phyloP scores from a whole-genome alignment of 441 rosid genomes.

The Melastoma candidum region DNA sequence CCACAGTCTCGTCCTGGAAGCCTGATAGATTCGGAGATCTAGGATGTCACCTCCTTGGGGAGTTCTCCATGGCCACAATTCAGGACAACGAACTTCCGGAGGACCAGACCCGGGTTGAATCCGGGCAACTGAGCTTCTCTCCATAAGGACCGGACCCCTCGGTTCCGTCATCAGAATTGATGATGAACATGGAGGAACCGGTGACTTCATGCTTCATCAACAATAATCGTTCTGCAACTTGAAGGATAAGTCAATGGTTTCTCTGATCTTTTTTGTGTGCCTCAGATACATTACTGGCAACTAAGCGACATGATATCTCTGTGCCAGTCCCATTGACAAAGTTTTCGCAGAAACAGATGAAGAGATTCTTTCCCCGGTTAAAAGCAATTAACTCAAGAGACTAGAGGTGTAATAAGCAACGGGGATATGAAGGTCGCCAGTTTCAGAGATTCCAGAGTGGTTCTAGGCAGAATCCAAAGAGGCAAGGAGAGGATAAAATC shows the following conservation, averaged over 20 bases:
- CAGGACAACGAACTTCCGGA: slow-evolving; percentile 70
- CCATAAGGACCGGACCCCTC: slow-evolving; percentile 24
- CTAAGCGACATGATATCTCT: slow-evolving; percentile 27
- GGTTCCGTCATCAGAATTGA: slow-evolving; percentile 76
- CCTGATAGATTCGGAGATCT: slow-evolving; percentile 21
- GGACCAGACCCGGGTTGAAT: slow-evolving; percentile 85
- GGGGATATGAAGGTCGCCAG: slow-evolving; percentile 43
- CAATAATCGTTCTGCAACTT: slow-evolving; percentile 51
- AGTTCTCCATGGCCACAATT: slow-evolving; percentile 71
- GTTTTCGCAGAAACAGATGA: slow-evolving; percentile 40
- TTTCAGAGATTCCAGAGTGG: slow-evolving; percentile 47
- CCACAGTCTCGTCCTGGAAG: no score
- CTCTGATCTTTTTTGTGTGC: slow-evolving; percentile 8
- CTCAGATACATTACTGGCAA: slow-evolving; percentile 29
- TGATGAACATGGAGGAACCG: slow-evolving; percentile 89
- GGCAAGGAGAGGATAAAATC: slow-evolving; percentile 25
- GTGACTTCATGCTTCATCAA: slow-evolving; percentile 58
- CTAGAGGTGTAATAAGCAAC: slow-evolving; percentile 45
- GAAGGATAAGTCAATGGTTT: slow-evolving; percentile 35
- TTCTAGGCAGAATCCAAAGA: slow-evolving; percentile 38
- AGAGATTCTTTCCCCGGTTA: slow-evolving; percentile 33
- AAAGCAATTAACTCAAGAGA: slow-evolving; percentile 38
- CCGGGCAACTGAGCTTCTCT: slow-evolving; percentile 44
- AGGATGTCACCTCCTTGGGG: slow-evolving; percentile 58
- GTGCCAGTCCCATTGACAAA: slow-evolving; percentile 26